phyloP scores from a whole-genome alignment of 257 asterid species.

The Solanum dulcamara region DNA sequence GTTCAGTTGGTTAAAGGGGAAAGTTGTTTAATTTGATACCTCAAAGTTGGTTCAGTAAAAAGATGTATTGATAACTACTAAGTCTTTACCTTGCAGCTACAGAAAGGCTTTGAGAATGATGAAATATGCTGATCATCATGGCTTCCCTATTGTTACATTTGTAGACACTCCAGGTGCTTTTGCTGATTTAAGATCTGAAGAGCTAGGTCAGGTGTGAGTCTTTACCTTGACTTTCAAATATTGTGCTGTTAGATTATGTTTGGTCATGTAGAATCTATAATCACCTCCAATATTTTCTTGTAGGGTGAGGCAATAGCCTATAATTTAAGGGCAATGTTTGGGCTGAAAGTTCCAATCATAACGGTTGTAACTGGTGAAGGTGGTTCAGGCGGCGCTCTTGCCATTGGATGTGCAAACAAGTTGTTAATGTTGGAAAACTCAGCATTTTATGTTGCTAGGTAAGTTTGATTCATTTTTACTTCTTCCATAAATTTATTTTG shows the following conservation, averaged over 20 bases:
- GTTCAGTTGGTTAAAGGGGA: background rate
- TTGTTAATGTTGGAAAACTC: slow-evolving; percentile 92
- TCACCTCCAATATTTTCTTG: slow-evolving; percentile 4
- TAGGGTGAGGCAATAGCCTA: slow-evolving; percentile 97
- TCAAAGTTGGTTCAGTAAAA: background rate
- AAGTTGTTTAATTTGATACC: background rate
- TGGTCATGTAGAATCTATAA: background rate
- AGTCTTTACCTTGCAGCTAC: slow-evolving; percentile 37
- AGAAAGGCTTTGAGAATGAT: slow-evolving; percentile 88
- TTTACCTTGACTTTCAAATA: background rate
- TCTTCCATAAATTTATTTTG: background rate
- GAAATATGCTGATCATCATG: slow-evolving; percentile 88
- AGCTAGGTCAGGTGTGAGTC: slow-evolving; percentile 60
- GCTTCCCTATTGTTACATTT: slow-evolving; percentile 77
- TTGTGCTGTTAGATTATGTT: background rate
- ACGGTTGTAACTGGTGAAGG: slow-evolving; percentile 97
- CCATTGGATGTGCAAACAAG: slow-evolving; percentile 94
- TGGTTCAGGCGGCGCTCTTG: slow-evolving; percentile 99
- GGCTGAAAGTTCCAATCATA: slow-evolving; percentile 83
- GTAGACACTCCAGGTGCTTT: slow-evolving; percentile 92
- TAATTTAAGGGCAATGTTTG: slow-evolving; percentile 93
- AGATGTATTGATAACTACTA: background rate
- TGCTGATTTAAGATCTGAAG: slow-evolving; percentile 85
- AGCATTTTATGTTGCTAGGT: slow-evolving; percentile 96
- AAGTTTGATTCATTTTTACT: background rate